Base-by-base conservation (phyloP, 2,329 filamentous ascomycete species). In the Colletotrichum incanum region DNA sequence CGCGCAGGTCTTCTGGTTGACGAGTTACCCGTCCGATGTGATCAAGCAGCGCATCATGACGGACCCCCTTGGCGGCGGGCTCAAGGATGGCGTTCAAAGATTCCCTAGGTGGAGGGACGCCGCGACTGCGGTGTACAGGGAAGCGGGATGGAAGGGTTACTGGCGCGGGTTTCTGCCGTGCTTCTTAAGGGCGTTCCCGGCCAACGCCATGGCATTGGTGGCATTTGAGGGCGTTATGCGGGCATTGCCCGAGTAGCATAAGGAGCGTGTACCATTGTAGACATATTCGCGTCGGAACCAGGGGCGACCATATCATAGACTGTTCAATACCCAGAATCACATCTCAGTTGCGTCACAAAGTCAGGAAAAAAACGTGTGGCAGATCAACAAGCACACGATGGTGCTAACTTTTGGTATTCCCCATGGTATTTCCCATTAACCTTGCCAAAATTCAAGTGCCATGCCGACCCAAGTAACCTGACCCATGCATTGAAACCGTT, bases 31-130 rank as follows among this genome's bases (percentile, higher is more conserved):
- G 1, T 93, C 91, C 59, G 96, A 98, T 80, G 94, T 98, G 28
- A 92, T 98, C 67, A 98, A 98, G 87, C 96, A 98, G 86, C 89
- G 95, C 41, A 93, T 99, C 80, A 98, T 99, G 96, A 98, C 96
- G 18, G 96, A 98, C 82, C 91, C 94, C 5, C 84, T 98, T 64
- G 95, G 93, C 1, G 92, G 93, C 1, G 86, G 85, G 1, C 82
- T 95, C 16, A 85, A 87, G 23, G 93, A 94, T 75, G 91, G 93
- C 12, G 85, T 88, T 70, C 88, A 91, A 73, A 89, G 86, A 75
- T 98, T 95, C 79, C 86, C 83, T 16, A 84, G 87, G 61, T 98
- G 96, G 96, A 90, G 87, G 79, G 91, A 96, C 76, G 96, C 96
- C 0, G 96, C 94, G 0, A 85, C 80, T 64, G 89, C 93, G 0